Evolutionary conservation across 2,329 filamentous ascomycete species (phyloP).

Genomic region (Hypoxylon sp.): DNA sequence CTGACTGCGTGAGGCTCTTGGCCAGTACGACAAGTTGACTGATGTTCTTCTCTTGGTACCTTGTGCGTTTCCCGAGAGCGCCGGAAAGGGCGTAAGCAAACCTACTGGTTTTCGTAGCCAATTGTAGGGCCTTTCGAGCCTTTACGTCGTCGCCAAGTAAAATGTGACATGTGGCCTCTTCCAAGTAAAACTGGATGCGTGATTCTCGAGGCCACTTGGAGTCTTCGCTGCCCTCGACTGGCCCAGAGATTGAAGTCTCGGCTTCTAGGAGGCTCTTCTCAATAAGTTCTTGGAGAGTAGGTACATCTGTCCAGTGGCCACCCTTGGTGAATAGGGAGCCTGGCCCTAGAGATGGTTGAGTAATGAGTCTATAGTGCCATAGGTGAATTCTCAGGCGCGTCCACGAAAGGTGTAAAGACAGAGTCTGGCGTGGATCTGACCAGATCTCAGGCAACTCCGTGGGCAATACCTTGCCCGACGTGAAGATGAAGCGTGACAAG

Average conservation of each 20-base stretch:
- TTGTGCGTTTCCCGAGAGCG: slow-evolving; percentile 85
- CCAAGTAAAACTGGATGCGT: slow-evolving; percentile 79
- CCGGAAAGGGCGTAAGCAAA: slow-evolving; percentile 89
- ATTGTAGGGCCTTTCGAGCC: slow-evolving; percentile 76
- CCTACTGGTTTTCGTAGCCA: slow-evolving; percentile 73
- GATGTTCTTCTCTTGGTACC: slow-evolving; percentile 80
- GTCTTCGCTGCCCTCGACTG: slow-evolving; percentile 36
- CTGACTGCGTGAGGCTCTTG: slow-evolving; percentile 68
- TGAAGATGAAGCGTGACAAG: slow-evolving; percentile 70
- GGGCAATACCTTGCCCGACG: slow-evolving; percentile 50
- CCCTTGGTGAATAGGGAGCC: slow-evolving; percentile 67
- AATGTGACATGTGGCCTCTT: slow-evolving; percentile 85
- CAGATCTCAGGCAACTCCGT: slow-evolving; percentile 49
- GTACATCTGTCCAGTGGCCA: slow-evolving; percentile 70
- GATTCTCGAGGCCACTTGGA: slow-evolving; percentile 59
- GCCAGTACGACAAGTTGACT: slow-evolving; percentile 94
- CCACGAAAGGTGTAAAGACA: slow-evolving; percentile 62
- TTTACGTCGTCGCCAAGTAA: slow-evolving; percentile 84
- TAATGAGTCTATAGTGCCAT: slow-evolving; percentile 72
- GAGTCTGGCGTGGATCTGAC: slow-evolving; percentile 48
- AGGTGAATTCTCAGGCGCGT: slow-evolving; percentile 78
- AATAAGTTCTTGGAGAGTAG: slow-evolving; percentile 65
- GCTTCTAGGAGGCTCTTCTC: slow-evolving; percentile 58
- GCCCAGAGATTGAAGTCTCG: slow-evolving; percentile 45
- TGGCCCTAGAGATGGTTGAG: slow-evolving; percentile 65